Evolutionary conservation across 495 filamentous ascomycete species (phyloP).

Genomic region (Aspergillus saccharolyticus): DNA sequence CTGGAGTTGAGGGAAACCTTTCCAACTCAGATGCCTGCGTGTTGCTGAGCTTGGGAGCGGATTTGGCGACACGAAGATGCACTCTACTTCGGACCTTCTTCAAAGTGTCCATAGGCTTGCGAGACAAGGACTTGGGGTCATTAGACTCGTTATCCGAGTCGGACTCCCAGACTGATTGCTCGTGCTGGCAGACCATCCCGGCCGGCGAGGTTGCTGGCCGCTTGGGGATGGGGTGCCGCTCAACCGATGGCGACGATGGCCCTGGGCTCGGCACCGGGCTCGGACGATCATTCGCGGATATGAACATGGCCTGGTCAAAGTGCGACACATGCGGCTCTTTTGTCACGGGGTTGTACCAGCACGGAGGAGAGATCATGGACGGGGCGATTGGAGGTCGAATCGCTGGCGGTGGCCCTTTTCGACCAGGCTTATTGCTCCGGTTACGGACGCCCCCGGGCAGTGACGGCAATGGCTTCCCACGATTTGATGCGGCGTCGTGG

Average conservation of each 20-base stretch:
- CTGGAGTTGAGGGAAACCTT: constrained; percentile 33
- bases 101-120: constrained; percentile 40
- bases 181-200: constrained; percentile 27
- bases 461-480: constrained; percentile 35
- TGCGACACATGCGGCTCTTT: constrained; percentile 42
- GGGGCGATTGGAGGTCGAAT: constrained; percentile 34
- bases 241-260: constrained; percentile 31
- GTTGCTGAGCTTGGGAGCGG: constrained; percentile 33
- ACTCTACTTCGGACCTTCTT: constrained; percentile 46
- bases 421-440: constrained; percentile 15
- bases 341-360: constrained; percentile 39
- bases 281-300: constrained; percentile 38
- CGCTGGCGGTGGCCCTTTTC: constrained; percentile 28
- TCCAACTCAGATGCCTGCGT: constrained; percentile 18
- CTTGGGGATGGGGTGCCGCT: constrained; percentile 34
- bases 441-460: constrained; percentile 27
- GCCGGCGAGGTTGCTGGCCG: constrained; percentile 41
- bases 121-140: constrained; percentile 35
- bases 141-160: constrained; percentile 41
- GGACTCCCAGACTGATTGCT: constrained; percentile 46
- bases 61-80: constrained; percentile 42
- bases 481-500: constrained; percentile 26
- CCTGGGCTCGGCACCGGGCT: constrained; percentile 40
- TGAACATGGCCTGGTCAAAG: constrained; percentile 44
- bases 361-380: constrained; percentile 42